These are phyloP conservation scores for Cubamyces lactineus DNA, from an alignment of 768 basidiomycete genomes.

Conservation along the genomic window DNA sequence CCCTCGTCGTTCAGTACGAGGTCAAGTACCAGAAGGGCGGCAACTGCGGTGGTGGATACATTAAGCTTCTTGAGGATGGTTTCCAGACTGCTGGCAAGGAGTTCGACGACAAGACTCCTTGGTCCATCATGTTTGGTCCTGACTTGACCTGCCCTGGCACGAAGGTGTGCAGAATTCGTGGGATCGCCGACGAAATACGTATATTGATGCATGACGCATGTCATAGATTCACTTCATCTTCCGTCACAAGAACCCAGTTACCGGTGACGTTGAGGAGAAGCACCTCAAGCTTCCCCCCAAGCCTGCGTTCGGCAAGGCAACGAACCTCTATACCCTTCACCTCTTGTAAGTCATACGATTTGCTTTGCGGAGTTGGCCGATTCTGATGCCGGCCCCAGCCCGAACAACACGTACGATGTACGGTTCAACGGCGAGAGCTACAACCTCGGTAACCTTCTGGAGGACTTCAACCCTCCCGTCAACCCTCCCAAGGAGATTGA, in stretches of 20 bases:
- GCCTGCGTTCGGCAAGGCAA: conserved; percentile 80
- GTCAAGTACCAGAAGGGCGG: conserved; percentile 99
- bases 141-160: conserved; percentile 92
- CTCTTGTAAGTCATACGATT: conserved; percentile 66
- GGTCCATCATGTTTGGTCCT: conserved; percentile 97
- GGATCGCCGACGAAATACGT: conserved; percentile 6
- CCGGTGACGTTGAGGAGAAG: conserved; percentile 95
- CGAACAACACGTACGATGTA: conserved; percentile 94
- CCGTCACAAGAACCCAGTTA: conserved; percentile 94
- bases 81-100: conserved; percentile 94
- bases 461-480: conserved; percentile 91
- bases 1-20: conserved; percentile 96
- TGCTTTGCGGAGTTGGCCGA: conserved; percentile 8
- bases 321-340: conserved; percentile 94
- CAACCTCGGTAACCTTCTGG: conserved; percentile 81
- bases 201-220: conserved; percentile 7
- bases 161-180: conserved; percentile 56
- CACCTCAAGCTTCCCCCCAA: conserved; percentile 82
- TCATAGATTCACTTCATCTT: conserved; percentile 96
- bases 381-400: conserved; percentile 48
- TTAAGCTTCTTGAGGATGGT: conserved; percentile 93
- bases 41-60: conserved; percentile 98
- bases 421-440: conserved; percentile 85
- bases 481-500: conserved; percentile 94
- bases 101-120: conserved; percentile 91